Conservation (phyloP, 495 filamentous ascomycete species). For the Penicillium bovifimosum region DNA sequence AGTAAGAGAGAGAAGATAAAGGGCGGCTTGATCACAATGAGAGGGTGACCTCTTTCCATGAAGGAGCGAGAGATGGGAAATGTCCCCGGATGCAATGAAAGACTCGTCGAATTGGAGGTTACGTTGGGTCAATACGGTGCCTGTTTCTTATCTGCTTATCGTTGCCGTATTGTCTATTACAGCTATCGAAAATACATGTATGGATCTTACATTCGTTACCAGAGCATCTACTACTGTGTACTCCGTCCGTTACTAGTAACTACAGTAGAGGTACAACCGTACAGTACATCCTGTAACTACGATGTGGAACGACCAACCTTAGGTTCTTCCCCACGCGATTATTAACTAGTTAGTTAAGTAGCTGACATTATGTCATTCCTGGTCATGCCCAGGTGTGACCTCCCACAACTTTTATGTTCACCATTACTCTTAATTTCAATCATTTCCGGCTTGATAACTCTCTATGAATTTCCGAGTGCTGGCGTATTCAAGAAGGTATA, state of each 20-base stretch:
- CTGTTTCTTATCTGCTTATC: constrained; percentile 9
- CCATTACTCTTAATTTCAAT: not conserved
- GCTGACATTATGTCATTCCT: constrained; percentile 23
- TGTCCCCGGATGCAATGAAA: constrained; percentile 4
- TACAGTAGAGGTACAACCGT: no score
- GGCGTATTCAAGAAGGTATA: constrained; percentile 13
- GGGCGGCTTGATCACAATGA: not conserved
- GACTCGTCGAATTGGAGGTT: constrained; percentile 4
- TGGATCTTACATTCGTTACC: no score
- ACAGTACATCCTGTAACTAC: no score
- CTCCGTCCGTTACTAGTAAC: no score
- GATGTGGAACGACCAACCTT: no score
- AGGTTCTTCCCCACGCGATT: constrained; percentile 3
- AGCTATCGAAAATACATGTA: not conserved
- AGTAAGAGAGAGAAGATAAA: not conserved
- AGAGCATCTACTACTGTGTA: no score
- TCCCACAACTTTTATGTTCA: no score
- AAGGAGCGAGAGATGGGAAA: constrained; percentile 3
- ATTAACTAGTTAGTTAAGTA: no score
- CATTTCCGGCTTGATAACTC: not conserved
- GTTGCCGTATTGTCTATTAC: not conserved
- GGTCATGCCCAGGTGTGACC: no score
- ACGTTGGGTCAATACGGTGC: constrained; percentile 1
- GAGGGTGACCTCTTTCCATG: not conserved
- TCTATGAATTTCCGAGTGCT: constrained; percentile 10